Evolutionary conservation across 1,284 basidiomycete genomes (phyloP).

Genomic region (Ustilago vetiveriae): DNA sequence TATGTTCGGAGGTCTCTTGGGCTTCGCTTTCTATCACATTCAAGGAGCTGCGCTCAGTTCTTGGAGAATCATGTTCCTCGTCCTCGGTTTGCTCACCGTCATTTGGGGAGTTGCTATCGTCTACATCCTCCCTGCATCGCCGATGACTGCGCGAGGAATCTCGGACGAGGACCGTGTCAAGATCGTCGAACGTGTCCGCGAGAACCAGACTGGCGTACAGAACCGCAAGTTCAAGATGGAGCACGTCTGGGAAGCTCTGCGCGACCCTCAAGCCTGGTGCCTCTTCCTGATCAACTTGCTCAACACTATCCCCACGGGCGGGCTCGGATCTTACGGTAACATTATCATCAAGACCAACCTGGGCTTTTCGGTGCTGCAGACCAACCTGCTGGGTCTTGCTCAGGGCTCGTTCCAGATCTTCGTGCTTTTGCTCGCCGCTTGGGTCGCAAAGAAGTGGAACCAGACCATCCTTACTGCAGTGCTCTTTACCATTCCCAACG

Average conservation of each 20-base stretch:
- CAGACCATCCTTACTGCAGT: slow-evolving; percentile 61
- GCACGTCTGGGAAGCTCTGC: slow-evolving; percentile 70
- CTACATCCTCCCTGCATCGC: slow-evolving; percentile 59
- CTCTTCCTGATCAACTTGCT: slow-evolving; percentile 70
- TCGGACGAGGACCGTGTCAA: slow-evolving; percentile 71
- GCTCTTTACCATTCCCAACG: slow-evolving; percentile 51
- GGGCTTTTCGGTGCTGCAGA: slow-evolving; percentile 57
- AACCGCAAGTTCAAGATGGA: slow-evolving; percentile 72
- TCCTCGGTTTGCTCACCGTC: slow-evolving; percentile 50
- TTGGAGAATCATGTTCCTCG: slow-evolving; percentile 72
- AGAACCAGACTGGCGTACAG: slow-evolving; percentile 71
- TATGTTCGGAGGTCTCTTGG: slow-evolving; percentile 48
- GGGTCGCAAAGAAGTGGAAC: slow-evolving; percentile 31
- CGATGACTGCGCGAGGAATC: slow-evolving; percentile 66
- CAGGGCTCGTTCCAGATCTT: slow-evolving; percentile 51
- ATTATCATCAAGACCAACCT: slow-evolving; percentile 67
- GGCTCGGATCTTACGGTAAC: slow-evolving; percentile 69
- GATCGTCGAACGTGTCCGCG: slow-evolving; percentile 72
- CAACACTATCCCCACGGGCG: slow-evolving; percentile 72
- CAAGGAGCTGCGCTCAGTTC: slow-evolving; percentile 69
- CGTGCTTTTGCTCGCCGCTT: slow-evolving; percentile 38
- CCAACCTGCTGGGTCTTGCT: slow-evolving; percentile 59
- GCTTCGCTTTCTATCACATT: slow-evolving; percentile 69
- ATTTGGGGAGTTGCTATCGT: slow-evolving; percentile 45
- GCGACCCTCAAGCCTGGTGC: slow-evolving; percentile 68